Evolutionary conservation across 2,329 filamentous ascomycete species (phyloP), one percentile per base, ranked within the genome.

Genomic region (Penicillium sp.): DNA sequence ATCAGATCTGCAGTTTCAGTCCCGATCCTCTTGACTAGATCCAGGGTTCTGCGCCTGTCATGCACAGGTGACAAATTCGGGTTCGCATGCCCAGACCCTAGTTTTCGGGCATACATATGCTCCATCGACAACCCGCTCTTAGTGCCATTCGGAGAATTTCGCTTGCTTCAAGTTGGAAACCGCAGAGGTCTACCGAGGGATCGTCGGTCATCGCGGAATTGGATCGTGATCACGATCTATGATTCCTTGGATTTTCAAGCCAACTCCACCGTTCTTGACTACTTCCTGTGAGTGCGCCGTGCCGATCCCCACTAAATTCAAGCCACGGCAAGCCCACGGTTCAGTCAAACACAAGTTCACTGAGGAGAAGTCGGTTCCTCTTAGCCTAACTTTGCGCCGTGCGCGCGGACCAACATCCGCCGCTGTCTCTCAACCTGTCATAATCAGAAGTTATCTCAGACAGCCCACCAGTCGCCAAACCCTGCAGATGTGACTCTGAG

Each of bases 221-320:
- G 9, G 47, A 62, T 58, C 52, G 32, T 42, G 57, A 60, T 57
- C 51, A 43, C 42, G 39, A 38, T 42, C 47, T 50, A 24, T 61
- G 56, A 59, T 58, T 63, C 58, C 36, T 42, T 48, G 24, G 55
- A 32, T 10, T 21, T 18, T 46, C 13, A n/a, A 21, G 40, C n/a
- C 32, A 34, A 18, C 55, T 48, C 59, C 55, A 58, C 57, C 55
- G 59, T 63, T 60, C 59, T 63, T 60, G 50, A 53, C 55, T 57
- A 34, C 50, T 55, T 57, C 52, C 22, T 51, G 55, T 29, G 47
- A 47, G 34, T 43, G 32, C 45, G 48, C 47, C 57, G 52, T 63
- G 59, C 55, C 55, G 57, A 60, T 56, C 57, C 40, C 43, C 49
- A 52, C 55, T 38, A 8, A 31, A 49, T 7, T 43, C 34, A 44